A percentile compares a stretch with the other conserved stretches of the same genome.
Evolutionary conservation across 306 rosid genomes (phyloP).

Genomic region (Oemleria cerasiformis): DNA sequence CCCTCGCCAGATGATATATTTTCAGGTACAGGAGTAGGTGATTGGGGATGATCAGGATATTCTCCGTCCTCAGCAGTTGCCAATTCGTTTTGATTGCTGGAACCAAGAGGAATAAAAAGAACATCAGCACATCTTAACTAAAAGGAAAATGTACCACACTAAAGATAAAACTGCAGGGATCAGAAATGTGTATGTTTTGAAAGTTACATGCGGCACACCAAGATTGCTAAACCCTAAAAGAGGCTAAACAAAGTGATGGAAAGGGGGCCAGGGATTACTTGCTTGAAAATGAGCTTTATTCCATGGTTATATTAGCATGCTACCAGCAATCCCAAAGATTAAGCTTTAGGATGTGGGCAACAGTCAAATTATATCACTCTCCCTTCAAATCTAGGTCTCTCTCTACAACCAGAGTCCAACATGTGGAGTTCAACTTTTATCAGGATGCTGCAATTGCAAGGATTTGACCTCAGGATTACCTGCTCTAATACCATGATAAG

Average conservation of each 20-base stretch:
- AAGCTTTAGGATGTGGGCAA: too few species aligned
- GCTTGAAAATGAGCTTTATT: neutral
- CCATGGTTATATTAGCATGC: neutral
- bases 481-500: neutral
- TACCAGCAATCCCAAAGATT: too few species aligned
- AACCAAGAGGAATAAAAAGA: constrained; percentile 18
- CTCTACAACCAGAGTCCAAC: too few species aligned
- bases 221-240: neutral
- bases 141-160: constrained; percentile 6
- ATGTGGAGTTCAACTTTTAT: too few species aligned
- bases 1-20: constrained; percentile 58
- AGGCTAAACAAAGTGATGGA: neutral
- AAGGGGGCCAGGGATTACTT: neutral
- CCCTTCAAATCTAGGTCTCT: too few species aligned
- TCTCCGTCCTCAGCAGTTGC: constrained; percentile 56
- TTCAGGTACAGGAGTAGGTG: constrained; percentile 54
- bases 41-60: constrained; percentile 59
- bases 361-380: too few species aligned
- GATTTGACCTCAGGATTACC: too few species aligned
- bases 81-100: constrained; percentile 54
- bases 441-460: too few species aligned
- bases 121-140: neutral
- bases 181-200: constrained; percentile 11
- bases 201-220: neutral
- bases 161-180: constrained; percentile 15